A percentile compares a stretch with the other conserved stretches of the same genome.
Conservation (phyloP, 208 protist species). For the Crithidia brevicula region DNA sequence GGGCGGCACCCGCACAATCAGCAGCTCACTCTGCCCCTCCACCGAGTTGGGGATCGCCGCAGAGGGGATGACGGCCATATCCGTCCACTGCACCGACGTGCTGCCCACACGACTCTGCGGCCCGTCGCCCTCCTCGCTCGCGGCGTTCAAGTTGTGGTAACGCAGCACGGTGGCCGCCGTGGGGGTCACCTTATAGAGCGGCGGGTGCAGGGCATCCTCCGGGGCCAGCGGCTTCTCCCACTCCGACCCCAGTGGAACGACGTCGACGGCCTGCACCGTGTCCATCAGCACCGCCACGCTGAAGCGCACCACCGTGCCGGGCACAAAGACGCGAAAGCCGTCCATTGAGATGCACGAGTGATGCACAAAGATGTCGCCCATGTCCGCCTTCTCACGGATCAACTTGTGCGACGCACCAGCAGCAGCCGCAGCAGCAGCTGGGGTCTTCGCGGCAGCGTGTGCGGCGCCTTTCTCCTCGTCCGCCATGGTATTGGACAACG, state of each 20-base stretch:
- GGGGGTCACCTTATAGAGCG: constrained; percentile 29
- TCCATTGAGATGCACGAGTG: constrained; percentile 65
- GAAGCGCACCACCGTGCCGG: constrained; percentile 58
- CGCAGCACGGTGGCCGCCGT: constrained; percentile 28
- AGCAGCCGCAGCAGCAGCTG: not conserved
- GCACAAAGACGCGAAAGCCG: constrained; percentile 51
- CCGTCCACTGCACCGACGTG: constrained; percentile 26
- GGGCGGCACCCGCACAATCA: constrained; percentile 17
- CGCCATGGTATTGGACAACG: not conserved
- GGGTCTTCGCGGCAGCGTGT: not conserved
- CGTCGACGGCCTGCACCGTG: constrained; percentile 67
- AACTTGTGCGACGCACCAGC: constrained; percentile 18
- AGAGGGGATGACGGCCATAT: constrained; percentile 38
- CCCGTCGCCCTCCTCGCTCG: not conserved
- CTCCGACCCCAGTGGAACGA: constrained; percentile 32
- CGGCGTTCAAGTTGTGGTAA: constrained; percentile 17
- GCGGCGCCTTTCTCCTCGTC: not conserved
- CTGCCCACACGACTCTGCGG: constrained; percentile 19
- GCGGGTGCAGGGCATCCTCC: constrained; percentile 8
- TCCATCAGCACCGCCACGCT: constrained; percentile 50
- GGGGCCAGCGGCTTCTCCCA: constrained; percentile 12
- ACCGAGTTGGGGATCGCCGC: constrained; percentile 41
- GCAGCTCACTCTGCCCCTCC: constrained; percentile 33
- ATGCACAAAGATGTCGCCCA: constrained; percentile 74
- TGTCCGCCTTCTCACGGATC: constrained; percentile 28